Conservation (phyloP, 2,329 filamentous ascomycete genomes). For the Fusarium brevicatenulatum region DNA sequence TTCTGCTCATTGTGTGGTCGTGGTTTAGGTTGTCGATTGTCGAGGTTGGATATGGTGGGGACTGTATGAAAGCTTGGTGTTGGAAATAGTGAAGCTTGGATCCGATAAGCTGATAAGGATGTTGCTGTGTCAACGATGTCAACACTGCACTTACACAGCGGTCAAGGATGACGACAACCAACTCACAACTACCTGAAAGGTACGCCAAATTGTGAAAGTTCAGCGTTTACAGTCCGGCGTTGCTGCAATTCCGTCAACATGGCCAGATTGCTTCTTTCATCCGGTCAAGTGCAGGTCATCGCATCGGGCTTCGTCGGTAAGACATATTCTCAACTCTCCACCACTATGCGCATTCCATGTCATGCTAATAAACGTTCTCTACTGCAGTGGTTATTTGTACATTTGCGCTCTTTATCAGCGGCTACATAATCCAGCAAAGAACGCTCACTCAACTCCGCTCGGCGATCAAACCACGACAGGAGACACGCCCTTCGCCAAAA, state of each 20-base stretch:
- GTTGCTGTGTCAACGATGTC: conserved; percentile 56
- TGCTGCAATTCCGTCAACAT: conserved; percentile 30
- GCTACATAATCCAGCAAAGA: conserved; percentile 88
- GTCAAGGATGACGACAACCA: conserved; percentile 32
- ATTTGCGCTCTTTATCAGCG: conserved; percentile 83
- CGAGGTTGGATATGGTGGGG: conserved; percentile 24
- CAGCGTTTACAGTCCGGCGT: not conserved
- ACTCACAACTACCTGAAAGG: not conserved
- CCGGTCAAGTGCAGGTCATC: conserved; percentile 75
- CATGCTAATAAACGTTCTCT: conserved; percentile 9
- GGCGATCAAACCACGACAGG: conserved; percentile 66
- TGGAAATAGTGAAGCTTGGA: conserved; percentile 30
- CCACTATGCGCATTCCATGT: conserved; percentile 28
- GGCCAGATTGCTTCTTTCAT: conserved; percentile 69
- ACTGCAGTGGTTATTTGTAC: conserved; percentile 78
- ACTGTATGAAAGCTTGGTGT: conserved; percentile 24
- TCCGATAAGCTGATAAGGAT: conserved; percentile 51
- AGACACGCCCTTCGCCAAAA: conserved; percentile 57
- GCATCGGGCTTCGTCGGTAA: conserved; percentile 72
- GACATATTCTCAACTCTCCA: conserved; percentile 41
- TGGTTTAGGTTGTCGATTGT: conserved; percentile 19
- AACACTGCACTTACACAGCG: conserved; percentile 29
- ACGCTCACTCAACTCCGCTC: conserved; percentile 81
- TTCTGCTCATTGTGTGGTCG: conserved; percentile 49
- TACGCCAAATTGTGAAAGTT: not conserved